Evolutionary conservation across 345 rosid genomes (phyloP).

Genomic region (Salix koriyanagi): DNA sequence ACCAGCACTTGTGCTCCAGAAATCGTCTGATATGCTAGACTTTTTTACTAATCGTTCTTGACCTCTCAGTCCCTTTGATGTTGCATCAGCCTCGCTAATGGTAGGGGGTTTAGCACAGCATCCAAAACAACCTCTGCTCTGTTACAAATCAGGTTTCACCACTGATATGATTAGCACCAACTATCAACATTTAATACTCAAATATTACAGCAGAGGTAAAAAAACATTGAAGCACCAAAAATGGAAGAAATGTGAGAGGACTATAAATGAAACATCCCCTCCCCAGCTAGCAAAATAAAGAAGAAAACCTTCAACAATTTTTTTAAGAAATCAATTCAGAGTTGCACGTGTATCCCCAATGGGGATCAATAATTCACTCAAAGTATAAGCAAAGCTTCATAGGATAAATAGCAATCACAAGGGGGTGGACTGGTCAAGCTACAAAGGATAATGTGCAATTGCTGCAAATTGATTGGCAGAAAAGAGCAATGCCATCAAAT

Average conservation of each 20-base stretch:
- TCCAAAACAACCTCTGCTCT: slow-evolving; percentile 96
- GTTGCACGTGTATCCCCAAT: not conserved
- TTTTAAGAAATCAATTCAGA: not conserved
- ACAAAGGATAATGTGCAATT: not conserved
- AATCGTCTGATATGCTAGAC: slow-evolving; percentile 42
- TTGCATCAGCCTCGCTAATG: slow-evolving; percentile 42
- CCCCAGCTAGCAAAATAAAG: not conserved
- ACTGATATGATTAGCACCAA: slow-evolving; percentile 35
- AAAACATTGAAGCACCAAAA: not conserved
- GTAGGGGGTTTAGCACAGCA: slow-evolving; percentile 51
- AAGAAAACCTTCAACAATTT: not conserved
- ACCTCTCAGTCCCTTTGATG: slow-evolving; percentile 48
- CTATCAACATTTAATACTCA: not conserved
- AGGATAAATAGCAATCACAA: not conserved
- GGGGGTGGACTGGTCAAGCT: not conserved
- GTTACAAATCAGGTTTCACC: slow-evolving; percentile 57
- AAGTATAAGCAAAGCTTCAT: not conserved
- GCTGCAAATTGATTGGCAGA: not conserved
- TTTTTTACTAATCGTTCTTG: slow-evolving; percentile 45
- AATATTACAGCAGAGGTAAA: not conserved
- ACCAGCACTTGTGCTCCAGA: slow-evolving; percentile 58
- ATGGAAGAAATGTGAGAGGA: not conserved
- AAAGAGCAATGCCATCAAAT: not conserved
- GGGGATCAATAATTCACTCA: not conserved
- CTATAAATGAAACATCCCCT: not conserved